A percentile compares a stretch with the other conserved stretches of the same genome.
phyloP scores from a whole-genome alignment of 257 asterid genomes.

The Gynochthodes officinalis region DNA sequence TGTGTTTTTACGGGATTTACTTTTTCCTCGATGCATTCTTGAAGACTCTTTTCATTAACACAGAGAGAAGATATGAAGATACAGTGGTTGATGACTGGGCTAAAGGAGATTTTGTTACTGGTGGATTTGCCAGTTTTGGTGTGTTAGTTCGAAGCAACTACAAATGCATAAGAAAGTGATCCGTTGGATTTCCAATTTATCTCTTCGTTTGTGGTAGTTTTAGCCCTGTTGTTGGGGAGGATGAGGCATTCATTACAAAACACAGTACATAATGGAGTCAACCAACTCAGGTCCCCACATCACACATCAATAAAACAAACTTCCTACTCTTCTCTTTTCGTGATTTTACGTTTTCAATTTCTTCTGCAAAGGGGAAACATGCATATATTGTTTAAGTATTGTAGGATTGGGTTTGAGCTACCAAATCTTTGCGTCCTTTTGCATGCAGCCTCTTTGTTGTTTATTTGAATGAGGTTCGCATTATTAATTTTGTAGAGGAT shows the following conservation, averaged over 20 bases:
- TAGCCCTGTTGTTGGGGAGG: neutral
- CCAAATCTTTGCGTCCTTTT: conserved; percentile 42
- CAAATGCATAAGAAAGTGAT: conserved; percentile 45
- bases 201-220: neutral
- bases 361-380: neutral
- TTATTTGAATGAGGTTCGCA: neutral
- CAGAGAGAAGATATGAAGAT: too few species aligned
- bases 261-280: neutral
- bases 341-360: conserved; percentile 3
- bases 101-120: conserved; percentile 15
- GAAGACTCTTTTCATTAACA: too few species aligned
- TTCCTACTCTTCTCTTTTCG: conserved; percentile 4
- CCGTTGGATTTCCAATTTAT: conserved; percentile 55
- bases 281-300: conserved; percentile 18
- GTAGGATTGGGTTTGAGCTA: conserved; percentile 34
- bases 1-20: too few species aligned
- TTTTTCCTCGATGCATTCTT: too few species aligned
- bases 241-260: neutral
- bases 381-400: neutral
- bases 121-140: conserved; percentile 32
- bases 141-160: conserved; percentile 30
- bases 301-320: conserved; percentile 17
- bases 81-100: conserved; percentile 28
- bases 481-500: too few species aligned
- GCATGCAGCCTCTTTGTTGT: conserved; percentile 13